Base-by-base conservation (phyloP, 2,329 filamentous ascomycete species). In the Exophiala aquamarina region DNA sequence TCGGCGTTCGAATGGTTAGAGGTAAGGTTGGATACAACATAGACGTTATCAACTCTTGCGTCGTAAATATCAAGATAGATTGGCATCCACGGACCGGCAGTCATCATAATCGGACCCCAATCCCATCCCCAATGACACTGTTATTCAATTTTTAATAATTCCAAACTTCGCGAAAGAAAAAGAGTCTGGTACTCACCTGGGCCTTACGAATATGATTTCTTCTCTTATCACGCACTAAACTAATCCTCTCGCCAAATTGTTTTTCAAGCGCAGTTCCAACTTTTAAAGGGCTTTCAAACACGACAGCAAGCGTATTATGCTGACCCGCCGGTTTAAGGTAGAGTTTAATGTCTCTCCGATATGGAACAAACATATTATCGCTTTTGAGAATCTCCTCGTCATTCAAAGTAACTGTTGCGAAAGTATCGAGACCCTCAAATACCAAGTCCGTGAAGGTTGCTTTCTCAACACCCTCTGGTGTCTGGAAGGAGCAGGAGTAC, bases 351-450 rank as follows among this genome's bases (percentile, higher is more conserved):
- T 89, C 80, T 3, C 89, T 77, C 3, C 85, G 76, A 57, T 89
- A 77, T 0, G 83, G 81, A 3, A 84, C 70, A 60, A 92, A 92
- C 87, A 92, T 91, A 66, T 89, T 91, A 44, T 88, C 81, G 10
- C 79, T 79, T 62, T 85, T 76, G 3, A 91, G 71, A 26, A 92
- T 82, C 3, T 74, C 72, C 6, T 75, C 67, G 17, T 81, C 84
- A 58, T 92, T 88, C 15, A 93, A 71, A 29, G 74, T 69, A 18
- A 90, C 86, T 0, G 76, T 84, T 1, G 87, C 86, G 66, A 86
- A 89, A 0, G 88, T 92, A 63, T 92, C 88, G 36, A 93, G 73
- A 0, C 88, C 88, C 49, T 89, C 84, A 61, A 92, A 90, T 0
- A 78, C 83, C 23, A 92, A 65, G 1, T 85, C 74, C 0, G 78